A percentile compares a stretch with the other conserved stretches of the same genome.
phyloP scores from a whole-genome alignment of 345 rosid genomes.

The Sisymbrium irio region DNA sequence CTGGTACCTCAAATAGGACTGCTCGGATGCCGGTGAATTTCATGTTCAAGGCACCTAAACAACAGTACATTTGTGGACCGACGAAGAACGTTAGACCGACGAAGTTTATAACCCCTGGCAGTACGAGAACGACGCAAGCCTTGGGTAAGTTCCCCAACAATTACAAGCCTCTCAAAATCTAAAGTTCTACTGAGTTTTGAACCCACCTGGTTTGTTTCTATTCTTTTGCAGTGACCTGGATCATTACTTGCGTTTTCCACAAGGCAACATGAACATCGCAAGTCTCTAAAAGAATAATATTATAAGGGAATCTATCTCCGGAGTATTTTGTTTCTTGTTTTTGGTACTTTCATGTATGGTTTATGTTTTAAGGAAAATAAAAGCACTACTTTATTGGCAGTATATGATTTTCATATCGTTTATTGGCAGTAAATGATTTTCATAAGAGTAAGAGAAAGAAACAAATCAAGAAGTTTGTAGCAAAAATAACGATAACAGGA shows the following conservation, averaged over 20 bases:
- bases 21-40: constrained; percentile 49
- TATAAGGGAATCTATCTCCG: neutral
- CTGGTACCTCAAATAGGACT: constrained; percentile 44
- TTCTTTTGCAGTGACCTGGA: constrained; percentile 78
- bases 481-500: no score
- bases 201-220: constrained; percentile 12
- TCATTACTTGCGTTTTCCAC: constrained; percentile 51
- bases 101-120: constrained; percentile 47
- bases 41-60: constrained; percentile 57
- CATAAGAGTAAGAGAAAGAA: no score
- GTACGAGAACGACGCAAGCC: constrained; percentile 61
- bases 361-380: neutral
- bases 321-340: neutral
- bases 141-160: constrained; percentile 53
- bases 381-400: constrained; percentile 8
- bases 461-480: no score
- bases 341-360: neutral
- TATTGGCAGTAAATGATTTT: no score
- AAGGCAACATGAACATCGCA: constrained; percentile 16
- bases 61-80: constrained; percentile 73
- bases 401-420: no score
- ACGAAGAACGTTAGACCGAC: constrained; percentile 61
- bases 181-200: neutral
- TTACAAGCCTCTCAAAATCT: neutral
- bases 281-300: neutral